These are phyloP conservation scores for Penicillium sumatraense DNA, from an alignment of 2,329 filamentous ascomycete genomes.

Conservation along the genomic window DNA sequence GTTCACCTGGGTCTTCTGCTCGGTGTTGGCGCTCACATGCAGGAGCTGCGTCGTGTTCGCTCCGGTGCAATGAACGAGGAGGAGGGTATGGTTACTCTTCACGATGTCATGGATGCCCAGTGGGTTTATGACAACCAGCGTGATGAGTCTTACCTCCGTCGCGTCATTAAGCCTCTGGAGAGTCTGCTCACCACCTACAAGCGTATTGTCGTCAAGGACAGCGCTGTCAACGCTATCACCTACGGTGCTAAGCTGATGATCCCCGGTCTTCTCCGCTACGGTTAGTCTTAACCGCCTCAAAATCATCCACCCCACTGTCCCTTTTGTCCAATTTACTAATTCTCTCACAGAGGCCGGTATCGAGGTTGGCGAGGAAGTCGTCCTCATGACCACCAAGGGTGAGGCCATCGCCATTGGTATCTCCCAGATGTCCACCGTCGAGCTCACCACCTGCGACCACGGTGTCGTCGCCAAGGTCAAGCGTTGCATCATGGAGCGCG, in stretches of 20 bases:
- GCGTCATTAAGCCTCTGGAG: constrained; percentile 90
- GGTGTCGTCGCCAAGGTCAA: constrained; percentile 98
- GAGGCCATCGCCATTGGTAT: constrained; percentile 97
- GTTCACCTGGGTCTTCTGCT: constrained; percentile 81
- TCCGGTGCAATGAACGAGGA: constrained; percentile 94
- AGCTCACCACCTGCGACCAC: constrained; percentile 96
- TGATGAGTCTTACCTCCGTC: constrained; percentile 89
- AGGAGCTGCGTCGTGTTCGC: constrained; percentile 92
- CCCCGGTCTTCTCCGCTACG: constrained; percentile 89
- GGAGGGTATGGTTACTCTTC: constrained; percentile 86
- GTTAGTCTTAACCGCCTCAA: constrained; percentile 57
- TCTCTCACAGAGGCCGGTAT: constrained; percentile 75
- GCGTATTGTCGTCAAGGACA: constrained; percentile 96
- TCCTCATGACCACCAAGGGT: constrained; percentile 98
- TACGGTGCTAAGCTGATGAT: constrained; percentile 99
- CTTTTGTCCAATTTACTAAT: not conserved
- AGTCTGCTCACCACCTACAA: constrained; percentile 92
- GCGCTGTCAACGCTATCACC: constrained; percentile 94
- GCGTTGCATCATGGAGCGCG: constrained; percentile 99
- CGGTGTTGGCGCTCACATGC: constrained; percentile 95
- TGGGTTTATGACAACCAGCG: constrained; percentile 95
- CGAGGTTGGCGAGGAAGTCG: constrained; percentile 93
- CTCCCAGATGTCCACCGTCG: constrained; percentile 96
- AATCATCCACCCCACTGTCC: too few species aligned
- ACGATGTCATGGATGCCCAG: constrained; percentile 94